Evolutionary conservation across 2,329 filamentous ascomycete species (phyloP), one percentile per base, ranked within the genome.

Genomic region (Ophiocordyceps polyrhachis-furcata): DNA sequence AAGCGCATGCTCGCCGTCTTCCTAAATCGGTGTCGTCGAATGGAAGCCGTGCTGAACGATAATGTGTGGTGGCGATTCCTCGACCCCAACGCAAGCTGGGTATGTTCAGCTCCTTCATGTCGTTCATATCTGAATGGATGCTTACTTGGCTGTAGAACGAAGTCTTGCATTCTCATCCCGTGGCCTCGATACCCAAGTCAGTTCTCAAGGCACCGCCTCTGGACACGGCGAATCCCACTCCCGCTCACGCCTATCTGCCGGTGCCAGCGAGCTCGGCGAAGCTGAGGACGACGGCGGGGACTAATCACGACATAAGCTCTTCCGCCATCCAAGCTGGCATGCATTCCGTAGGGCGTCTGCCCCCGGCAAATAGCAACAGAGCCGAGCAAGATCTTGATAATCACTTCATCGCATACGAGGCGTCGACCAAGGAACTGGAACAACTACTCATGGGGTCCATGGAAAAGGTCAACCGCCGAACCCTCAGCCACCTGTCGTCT

Each of bases 1-100:
- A 96, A 96, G 68, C 83, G 91, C 55, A 98, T 98, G 91, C 63
- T 98, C 45, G 83, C 83, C 5, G 91, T 96, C 0, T 98, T 98
- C 55, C 62, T 98, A 43, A 98, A 98, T 56, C 74, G 91, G 43
- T 98, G 91, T 62, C 76, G 88, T 50, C 77, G 79, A 49, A 96
- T 96, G 89, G 83, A 89, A 54, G 81, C 89, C 47, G 80, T 98
- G 25, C 74, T 86, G 44, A 83, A 87, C 48, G 91, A 98, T 57
- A 89, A 89, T 3, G 88, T 98, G 23, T 94, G 88, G 79, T 95
- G 89, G 88, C 81, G 87, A 52, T 98, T 98, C 58, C 71, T 98
- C 31, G 91, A 98, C 59, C 91, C 93, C 12, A 96, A 98, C 59
- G 88, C 89, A 21, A 96, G 91, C 74, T 98, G 91, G 91, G 87